Evolutionary conservation across 1,284 basidiomycete species (phyloP).

Genomic region (Cystobasidium sp.): DNA sequence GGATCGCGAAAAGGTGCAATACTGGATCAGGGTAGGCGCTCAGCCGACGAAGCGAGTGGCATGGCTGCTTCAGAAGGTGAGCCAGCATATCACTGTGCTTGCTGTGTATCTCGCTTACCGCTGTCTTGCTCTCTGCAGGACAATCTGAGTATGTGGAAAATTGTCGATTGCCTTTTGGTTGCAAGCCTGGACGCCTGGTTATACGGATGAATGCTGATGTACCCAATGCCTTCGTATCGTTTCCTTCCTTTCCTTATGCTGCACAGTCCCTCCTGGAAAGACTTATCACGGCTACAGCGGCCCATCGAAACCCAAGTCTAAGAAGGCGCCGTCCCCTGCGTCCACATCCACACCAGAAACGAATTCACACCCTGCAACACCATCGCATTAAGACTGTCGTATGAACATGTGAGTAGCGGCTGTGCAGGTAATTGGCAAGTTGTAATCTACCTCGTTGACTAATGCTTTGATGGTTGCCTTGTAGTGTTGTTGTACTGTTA

Average conservation of each 20-base stretch:
- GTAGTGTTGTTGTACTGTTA: conserved; percentile 17
- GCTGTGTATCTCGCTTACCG: background rate
- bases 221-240: background rate
- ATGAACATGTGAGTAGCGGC: no score
- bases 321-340: background rate
- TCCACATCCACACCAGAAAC: background rate
- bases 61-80: conserved; percentile 40
- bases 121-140: conserved; percentile 10
- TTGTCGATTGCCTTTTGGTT: background rate
- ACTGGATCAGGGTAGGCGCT: conserved; percentile 37
- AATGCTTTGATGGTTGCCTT: background rate
- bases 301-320: background rate
- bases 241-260: background rate
- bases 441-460: background rate
- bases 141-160: conserved; percentile 29
- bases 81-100: background rate
- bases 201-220: conserved; percentile 5
- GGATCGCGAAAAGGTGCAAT: conserved; percentile 32
- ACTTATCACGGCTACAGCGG: conserved; percentile 35
- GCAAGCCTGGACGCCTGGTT: background rate
- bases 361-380: background rate
- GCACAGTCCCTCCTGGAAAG: conserved; percentile 36
- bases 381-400: background rate
- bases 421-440: no score
- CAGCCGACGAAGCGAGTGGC: conserved; percentile 32